Base-by-base conservation (phyloP, 495 filamentous ascomycete genomes). In the Diplogelasinospora grovesii region DNA sequence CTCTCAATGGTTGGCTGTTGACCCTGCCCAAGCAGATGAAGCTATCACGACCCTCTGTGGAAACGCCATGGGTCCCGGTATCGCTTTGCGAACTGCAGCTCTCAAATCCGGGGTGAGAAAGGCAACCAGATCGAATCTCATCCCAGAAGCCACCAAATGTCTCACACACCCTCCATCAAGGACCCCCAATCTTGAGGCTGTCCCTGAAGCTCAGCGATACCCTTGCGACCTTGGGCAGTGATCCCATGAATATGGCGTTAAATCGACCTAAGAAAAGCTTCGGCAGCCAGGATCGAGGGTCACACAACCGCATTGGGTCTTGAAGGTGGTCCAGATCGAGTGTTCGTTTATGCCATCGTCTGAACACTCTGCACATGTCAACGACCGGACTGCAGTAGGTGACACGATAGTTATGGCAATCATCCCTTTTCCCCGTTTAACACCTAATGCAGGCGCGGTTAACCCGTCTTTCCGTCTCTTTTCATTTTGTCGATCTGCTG, bases 51-150 rank as follows among this genome's bases (percentile, higher is more conserved):
- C 23, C 19, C 21, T 34, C 22, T 14, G n/a, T n/a, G 22, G 26
- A 22, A 35, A 39, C 16, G n/a, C 32, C 16, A 42, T 25, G 20
- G 15, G 37, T 23, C 22, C 48, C 45, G 52, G 52, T 45, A 46
- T 55, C 45, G 49, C 52, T 48, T n/a, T 43, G 40, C 39, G 27
- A 41, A 41, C 41, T 39, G 43, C 51, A 43, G 30, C 28, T 28
- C 27, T 44, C 16, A 33, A 55, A 53, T 53, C 50, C 40, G 46
- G 50, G 50, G 46, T 48, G 35, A 27, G 39, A 25, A 49, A 49
- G 46, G 41, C 45, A 46, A 43, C 46, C 38, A 49, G 50, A 53
- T 53, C 46, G 32, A 40, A 49, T 53, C 46, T 49, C 21, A 26
- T 38, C 22, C 26, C 19, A 39, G 41, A 27, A 6, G 26, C 27